Conservation (phyloP, 2,329 filamentous ascomycete species). For the Aspergillus tanneri region DNA sequence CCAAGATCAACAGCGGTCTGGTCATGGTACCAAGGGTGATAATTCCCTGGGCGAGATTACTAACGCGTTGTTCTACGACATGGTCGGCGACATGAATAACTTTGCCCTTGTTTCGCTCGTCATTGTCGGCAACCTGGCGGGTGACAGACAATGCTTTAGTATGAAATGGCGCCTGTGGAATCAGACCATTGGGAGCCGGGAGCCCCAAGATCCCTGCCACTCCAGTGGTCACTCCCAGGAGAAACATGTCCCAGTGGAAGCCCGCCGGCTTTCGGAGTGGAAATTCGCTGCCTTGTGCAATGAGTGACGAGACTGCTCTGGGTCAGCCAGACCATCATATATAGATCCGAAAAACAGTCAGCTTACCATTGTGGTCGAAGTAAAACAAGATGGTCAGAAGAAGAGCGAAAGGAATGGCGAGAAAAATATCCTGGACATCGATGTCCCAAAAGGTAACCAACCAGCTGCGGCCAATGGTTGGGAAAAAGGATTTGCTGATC, state of each 20-base stretch:
- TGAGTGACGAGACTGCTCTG: constrained; percentile 69
- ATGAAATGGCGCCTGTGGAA: constrained; percentile 81
- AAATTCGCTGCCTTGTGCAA: constrained; percentile 79
- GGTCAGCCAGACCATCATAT: background rate
- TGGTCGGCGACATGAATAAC: constrained; percentile 61
- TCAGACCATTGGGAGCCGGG: constrained; percentile 79
- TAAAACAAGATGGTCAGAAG: constrained; percentile 82
- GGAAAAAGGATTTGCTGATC: constrained; percentile 73
- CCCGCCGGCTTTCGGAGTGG: constrained; percentile 77
- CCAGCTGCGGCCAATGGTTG: constrained; percentile 72
- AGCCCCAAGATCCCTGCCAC: constrained; percentile 73
- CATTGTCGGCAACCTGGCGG: constrained; percentile 52
- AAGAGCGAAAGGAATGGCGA: constrained; percentile 82
- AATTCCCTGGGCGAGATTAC: constrained; percentile 74
- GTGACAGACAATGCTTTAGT: constrained; percentile 76
- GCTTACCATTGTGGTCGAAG: constrained; percentile 80
- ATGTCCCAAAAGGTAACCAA: constrained; percentile 81
- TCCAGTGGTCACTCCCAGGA: constrained; percentile 74
- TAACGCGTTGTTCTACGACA: constrained; percentile 69
- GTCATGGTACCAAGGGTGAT: constrained; percentile 78
- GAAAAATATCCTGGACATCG: constrained; percentile 68
- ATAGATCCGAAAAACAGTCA: background rate
- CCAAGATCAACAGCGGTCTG: constrained; percentile 68
- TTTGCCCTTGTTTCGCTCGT: constrained; percentile 61
- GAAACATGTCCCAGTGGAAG: constrained; percentile 83